Evolutionary conservation across 371 early-diverging fungal genomes (phyloP).

Genomic region (Syncephalis plumigaleata): DNA sequence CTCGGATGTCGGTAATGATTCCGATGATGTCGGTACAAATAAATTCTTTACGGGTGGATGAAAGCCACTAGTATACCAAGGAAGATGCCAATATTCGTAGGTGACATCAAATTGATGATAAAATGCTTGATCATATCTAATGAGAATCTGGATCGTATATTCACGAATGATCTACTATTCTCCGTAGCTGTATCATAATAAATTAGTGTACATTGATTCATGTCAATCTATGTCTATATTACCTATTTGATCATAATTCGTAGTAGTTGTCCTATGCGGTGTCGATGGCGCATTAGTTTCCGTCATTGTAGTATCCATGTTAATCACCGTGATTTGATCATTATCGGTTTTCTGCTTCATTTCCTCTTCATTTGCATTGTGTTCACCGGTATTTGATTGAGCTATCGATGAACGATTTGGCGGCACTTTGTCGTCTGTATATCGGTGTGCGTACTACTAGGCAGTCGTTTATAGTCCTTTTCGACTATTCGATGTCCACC

Average conservation of each 20-base stretch:
- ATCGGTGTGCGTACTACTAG: no score
- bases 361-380: no score
- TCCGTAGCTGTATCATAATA: background rate
- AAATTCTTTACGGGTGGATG: slow-evolving; percentile 14
- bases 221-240: no score
- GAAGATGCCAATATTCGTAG: slow-evolving; percentile 17
- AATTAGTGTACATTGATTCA: no score
- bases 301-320: background rate
- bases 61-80: slow-evolving; percentile 22
- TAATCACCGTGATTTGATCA: background rate
- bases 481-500: slow-evolving; percentile 11
- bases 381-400: no score
- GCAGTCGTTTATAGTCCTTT: slow-evolving; percentile 2
- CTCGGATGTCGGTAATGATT: slow-evolving; percentile 10
- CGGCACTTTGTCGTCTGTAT: no score
- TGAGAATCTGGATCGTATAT: background rate
- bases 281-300: no score
- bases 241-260: no score
- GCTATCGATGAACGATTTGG: no score
- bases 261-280: no score
- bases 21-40: slow-evolving; percentile 12
- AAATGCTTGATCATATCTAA: slow-evolving; percentile 9
- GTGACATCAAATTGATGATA: slow-evolving; percentile 12
- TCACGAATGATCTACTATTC: background rate
- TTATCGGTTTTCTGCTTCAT: background rate